Percentiles rank a stretch among this genome's conserved stretches.
These are phyloP conservation scores for Lyophyllum atratum DNA, from an alignment of 768 basidiomycete genomes.

Conservation along the genomic window DNA sequence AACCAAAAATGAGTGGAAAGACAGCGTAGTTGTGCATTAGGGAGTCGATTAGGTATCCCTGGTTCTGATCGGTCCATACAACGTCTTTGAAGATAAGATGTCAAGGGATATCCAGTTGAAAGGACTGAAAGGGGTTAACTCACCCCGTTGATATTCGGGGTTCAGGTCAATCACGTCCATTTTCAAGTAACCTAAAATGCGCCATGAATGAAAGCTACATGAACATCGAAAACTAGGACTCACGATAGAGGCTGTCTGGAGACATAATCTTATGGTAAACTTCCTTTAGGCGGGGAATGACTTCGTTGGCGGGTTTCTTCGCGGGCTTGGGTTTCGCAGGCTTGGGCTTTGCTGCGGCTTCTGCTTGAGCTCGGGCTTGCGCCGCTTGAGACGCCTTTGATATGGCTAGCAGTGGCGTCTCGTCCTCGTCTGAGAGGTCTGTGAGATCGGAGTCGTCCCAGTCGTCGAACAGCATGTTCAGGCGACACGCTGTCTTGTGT, in stretches of 20 bases:
- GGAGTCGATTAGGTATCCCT: slow-evolving; percentile 64
- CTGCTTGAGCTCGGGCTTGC: no score
- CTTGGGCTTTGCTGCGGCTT: slow-evolving; percentile 6
- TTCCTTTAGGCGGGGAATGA: slow-evolving; percentile 31
- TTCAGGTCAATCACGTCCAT: slow-evolving; percentile 53
- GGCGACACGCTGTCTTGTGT: not conserved
- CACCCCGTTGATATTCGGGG: slow-evolving; percentile 69
- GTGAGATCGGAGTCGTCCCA: slow-evolving; percentile 45
- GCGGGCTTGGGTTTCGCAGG: not conserved
- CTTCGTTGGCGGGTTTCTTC: slow-evolving; percentile 20
- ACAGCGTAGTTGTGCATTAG: slow-evolving; percentile 65
- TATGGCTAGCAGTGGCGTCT: slow-evolving; percentile 10
- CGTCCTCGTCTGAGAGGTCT: slow-evolving; percentile 43
- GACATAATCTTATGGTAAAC: slow-evolving; percentile 42
- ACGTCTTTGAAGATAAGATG: slow-evolving; percentile 39
- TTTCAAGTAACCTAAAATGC: slow-evolving; percentile 46
- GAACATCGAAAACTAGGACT: not conserved
- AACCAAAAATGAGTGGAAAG: slow-evolving; percentile 69
- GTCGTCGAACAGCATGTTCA: slow-evolving; percentile 21
- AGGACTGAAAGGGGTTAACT: slow-evolving; percentile 8
- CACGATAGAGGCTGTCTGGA: slow-evolving; percentile 31
- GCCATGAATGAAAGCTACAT: not conserved
- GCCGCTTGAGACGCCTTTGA: slow-evolving; percentile 16
- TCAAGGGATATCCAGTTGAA: not conserved
- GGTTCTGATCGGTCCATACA: slow-evolving; percentile 67